Percentiles rank a stretch among this genome's conserved stretches.
Evolutionary conservation across 768 basidiomycete species (phyloP).

Genomic region (Pholiota molesta): DNA sequence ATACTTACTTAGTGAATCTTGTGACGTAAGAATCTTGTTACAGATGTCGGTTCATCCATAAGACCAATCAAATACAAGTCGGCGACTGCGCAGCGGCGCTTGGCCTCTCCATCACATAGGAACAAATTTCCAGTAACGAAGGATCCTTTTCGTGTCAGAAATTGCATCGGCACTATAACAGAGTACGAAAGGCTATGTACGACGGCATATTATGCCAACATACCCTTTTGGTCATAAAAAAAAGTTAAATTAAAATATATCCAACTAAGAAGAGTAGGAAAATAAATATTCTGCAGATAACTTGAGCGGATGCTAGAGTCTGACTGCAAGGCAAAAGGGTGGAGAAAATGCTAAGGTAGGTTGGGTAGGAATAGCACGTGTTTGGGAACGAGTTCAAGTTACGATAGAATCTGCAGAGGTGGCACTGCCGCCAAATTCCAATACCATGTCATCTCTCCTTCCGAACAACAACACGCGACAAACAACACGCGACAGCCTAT

Average conservation of each 20-base stretch:
- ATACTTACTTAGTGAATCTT: neutral
- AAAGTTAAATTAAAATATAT: no score
- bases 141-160: neutral
- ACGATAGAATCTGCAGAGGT: neutral
- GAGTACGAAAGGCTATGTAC: no score
- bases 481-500: neutral
- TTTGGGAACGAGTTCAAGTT: neutral
- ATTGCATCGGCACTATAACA: no score
- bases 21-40: neutral
- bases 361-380: constrained; percentile 1
- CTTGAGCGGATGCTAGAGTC: neutral
- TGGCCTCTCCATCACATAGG: neutral
- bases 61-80: constrained; percentile 5
- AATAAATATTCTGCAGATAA: neutral
- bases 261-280: neutral
- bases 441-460: constrained; percentile 3
- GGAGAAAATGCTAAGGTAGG: neutral
- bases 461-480: neutral
- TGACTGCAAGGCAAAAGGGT: neutral
- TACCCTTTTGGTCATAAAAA: no score
- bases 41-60: neutral
- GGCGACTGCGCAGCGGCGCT: neutral
- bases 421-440: no score
- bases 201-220: no score
- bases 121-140: neutral